Evolutionary conservation across 2,329 filamentous ascomycete species (phyloP).

Genomic region (Fusarium torreyae): DNA sequence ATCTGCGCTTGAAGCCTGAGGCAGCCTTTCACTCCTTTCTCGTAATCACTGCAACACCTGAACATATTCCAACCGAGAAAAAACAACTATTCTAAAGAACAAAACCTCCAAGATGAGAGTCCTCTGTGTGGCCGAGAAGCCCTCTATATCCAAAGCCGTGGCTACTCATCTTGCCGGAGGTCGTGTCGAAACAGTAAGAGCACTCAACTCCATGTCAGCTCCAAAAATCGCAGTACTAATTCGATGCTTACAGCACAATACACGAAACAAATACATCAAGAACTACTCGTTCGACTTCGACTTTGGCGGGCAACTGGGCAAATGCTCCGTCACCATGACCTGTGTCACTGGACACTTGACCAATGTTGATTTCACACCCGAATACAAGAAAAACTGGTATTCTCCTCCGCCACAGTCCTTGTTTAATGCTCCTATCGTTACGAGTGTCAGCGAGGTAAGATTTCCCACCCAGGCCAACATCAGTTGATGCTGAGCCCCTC

Average conservation of each 20-base stretch:
- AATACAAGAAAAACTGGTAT: conserved; percentile 84
- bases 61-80: conserved; percentile 1
- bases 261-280: conserved; percentile 85
- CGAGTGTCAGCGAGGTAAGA: conserved; percentile 75
- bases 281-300: conserved; percentile 95
- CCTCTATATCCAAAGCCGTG: conserved; percentile 95
- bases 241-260: conserved; percentile 69
- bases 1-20: conserved; percentile 27
- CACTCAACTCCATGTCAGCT: not conserved
- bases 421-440: conserved; percentile 84
- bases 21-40: conserved; percentile 21
- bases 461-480: not conserved
- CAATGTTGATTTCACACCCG: conserved; percentile 79
- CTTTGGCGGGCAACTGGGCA: conserved; percentile 84
- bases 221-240: conserved; percentile 41
- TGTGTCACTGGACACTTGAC: conserved; percentile 92
- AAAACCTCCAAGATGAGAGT: conserved; percentile 61
- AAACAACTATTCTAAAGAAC: conserved; percentile 4
- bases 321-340: conserved; percentile 91
- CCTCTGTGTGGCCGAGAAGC: conserved; percentile 76
- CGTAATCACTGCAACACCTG: conserved; percentile 15
- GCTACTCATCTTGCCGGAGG: conserved; percentile 90
- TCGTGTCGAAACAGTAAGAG: conserved; percentile 75
- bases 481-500: conserved; percentile 26
- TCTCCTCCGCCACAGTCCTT: conserved; percentile 83